Conservation (phyloP, 768 basidiomycete genomes). For the Suillus spraguei region DNA sequence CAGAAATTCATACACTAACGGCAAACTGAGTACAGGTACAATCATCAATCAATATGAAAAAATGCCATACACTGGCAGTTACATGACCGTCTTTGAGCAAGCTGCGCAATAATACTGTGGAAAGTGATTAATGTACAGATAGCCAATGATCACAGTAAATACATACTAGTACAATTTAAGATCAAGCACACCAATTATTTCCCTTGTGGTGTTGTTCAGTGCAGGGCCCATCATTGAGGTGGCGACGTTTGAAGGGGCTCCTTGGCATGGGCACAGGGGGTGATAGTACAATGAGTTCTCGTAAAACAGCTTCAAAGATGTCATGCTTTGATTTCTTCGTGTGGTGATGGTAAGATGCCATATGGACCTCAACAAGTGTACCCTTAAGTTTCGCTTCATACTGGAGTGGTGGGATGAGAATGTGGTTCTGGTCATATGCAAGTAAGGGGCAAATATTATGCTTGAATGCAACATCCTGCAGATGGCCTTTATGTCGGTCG, state of each 20-base stretch:
- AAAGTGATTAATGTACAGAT: too few relatives aligned
- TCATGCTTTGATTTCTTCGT: neutral
- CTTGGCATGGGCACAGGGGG: neutral
- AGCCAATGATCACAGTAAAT: too few relatives aligned
- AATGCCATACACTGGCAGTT: too few relatives aligned
- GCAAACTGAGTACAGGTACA: neutral
- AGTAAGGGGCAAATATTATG: slow-evolving; percentile 9
- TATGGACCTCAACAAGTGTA: slow-evolving; percentile 5
- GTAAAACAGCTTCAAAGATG: neutral
- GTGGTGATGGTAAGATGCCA: neutral
- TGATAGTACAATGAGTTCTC: neutral
- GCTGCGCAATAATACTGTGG: too few relatives aligned
- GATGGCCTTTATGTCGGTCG: neutral
- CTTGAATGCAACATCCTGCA: neutral
- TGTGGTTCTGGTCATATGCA: neutral
- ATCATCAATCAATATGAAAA: neutral
- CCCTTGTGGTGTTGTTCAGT: too few relatives aligned
- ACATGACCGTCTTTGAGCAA: too few relatives aligned
- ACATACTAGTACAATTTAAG: too few relatives aligned
- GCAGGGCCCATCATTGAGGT: neutral
- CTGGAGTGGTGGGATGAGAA: neutral
- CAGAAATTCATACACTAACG: neutral
- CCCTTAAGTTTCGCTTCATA: slow-evolving; percentile 7
- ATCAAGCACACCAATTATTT: too few relatives aligned
- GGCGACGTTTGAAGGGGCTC: slow-evolving; percentile 1